These are phyloP conservation scores for Nakazawaea holstii DNA, from an alignment of 805 yeast genomes.

Conservation along the genomic window DNA sequence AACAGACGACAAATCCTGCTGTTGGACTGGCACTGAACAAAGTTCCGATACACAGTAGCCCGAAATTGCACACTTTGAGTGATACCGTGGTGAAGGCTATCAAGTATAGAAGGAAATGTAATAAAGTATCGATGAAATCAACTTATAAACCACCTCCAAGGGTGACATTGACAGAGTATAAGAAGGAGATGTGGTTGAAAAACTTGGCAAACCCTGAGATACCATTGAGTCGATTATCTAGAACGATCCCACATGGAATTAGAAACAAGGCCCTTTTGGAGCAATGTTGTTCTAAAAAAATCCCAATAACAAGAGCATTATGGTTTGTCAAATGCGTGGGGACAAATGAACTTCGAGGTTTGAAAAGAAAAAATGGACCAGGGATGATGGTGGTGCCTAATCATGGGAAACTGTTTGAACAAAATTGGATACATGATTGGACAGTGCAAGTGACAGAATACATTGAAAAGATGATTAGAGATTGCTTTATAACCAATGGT, in stretches of 20 bases:
- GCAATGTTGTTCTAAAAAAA: slow-evolving; percentile 56
- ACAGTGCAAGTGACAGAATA: slow-evolving; percentile 73
- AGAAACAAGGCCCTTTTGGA: slow-evolving; percentile 70
- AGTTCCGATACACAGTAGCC: neutral
- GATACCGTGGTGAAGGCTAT: slow-evolving; percentile 46
- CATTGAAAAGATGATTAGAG: slow-evolving; percentile 44
- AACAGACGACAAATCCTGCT: slow-evolving; percentile 6
- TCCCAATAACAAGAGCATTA: slow-evolving; percentile 77
- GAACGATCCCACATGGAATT: slow-evolving; percentile 88
- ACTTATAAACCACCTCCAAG: slow-evolving; percentile 80
- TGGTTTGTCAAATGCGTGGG: slow-evolving; percentile 91
- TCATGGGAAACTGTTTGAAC: slow-evolving; percentile 1
- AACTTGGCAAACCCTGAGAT: slow-evolving; percentile 67
- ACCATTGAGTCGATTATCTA: slow-evolving; percentile 62
- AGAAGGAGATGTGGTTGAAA: slow-evolving; percentile 78
- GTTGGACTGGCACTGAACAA: neutral
- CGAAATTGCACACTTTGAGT: slow-evolving; percentile 33
- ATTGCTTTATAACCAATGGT: slow-evolving; percentile 22
- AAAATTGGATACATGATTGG: slow-evolving; percentile 80
- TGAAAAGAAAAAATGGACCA: slow-evolving; percentile 40
- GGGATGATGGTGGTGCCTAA: neutral
- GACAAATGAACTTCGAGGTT: slow-evolving; percentile 63
- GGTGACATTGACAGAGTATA: slow-evolving; percentile 84
- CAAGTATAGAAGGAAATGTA: slow-evolving; percentile 38
- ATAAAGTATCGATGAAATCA: slow-evolving; percentile 41